These are phyloP conservation scores for Pythium chondricola DNA, from an alignment of 352 stramenopile species.

Conservation along the genomic window DNA sequence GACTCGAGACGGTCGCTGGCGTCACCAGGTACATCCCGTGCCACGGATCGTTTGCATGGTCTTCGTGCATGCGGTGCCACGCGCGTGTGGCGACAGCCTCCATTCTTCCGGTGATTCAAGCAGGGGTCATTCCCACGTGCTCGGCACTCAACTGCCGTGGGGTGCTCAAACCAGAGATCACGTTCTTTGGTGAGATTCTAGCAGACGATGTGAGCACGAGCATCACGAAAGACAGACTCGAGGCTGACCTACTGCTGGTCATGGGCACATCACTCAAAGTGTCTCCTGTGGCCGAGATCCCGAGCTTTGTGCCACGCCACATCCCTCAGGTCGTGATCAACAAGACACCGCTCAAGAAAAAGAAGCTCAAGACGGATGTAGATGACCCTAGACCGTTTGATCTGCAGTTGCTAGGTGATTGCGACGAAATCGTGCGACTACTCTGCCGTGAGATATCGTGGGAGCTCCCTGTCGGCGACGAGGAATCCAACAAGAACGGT, in stretches of 20 bases:
- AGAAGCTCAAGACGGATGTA: constrained; percentile 34
- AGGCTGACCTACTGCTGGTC: constrained; percentile 94
- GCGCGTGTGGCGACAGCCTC: constrained; percentile 37
- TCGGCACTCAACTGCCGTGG: constrained; percentile 75
- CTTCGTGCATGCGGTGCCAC: constrained; percentile 88
- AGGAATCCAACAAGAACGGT: constrained; percentile 11
- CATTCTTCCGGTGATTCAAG: constrained; percentile 71
- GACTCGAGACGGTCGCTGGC: constrained; percentile 88
- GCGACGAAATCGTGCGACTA: constrained; percentile 67
- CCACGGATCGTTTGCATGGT: constrained; percentile 90
- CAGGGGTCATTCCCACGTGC: constrained; percentile 66
- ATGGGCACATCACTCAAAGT: constrained; percentile 98
- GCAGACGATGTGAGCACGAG: constrained; percentile 80
- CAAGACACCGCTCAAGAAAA: constrained; percentile 80
- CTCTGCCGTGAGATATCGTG: constrained; percentile 56
- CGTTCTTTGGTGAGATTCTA: constrained; percentile 96
- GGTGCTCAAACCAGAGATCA: constrained; percentile 96
- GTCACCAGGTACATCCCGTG: constrained; percentile 92
- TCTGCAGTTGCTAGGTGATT: constrained; percentile 72
- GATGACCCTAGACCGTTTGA: constrained; percentile 67
- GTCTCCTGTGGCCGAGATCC: constrained; percentile 90
- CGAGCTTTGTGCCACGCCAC: constrained; percentile 69
- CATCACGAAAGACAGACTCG: constrained; percentile 61
- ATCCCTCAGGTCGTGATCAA: constrained; percentile 89
- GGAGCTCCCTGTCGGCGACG: constrained; percentile 17